Conservation (phyloP, 805 yeast species). For the Wickerhamiella musiphila region DNA sequence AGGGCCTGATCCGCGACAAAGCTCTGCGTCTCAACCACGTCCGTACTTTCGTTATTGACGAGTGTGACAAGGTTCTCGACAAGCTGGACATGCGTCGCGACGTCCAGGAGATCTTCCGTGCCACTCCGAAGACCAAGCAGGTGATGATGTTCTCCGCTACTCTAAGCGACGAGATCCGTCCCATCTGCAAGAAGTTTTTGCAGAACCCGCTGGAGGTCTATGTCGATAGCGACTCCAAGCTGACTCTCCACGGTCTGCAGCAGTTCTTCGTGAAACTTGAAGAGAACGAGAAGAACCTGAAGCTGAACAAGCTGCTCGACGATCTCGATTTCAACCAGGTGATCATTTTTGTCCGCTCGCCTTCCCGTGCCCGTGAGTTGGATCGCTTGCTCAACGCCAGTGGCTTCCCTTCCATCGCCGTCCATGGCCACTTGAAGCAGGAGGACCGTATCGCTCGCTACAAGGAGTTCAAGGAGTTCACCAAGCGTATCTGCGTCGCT, state of each 20-base stretch:
- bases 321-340: conserved; percentile 95
- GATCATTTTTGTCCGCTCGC: conserved; percentile 84
- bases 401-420: conserved; percentile 93
- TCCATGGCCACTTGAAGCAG: conserved; percentile 88
- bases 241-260: conserved; percentile 94
- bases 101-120: conserved; percentile 93
- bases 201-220: conserved; percentile 94
- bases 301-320: conserved; percentile 81
- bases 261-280: conserved; percentile 83
- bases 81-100: conserved; percentile 89
- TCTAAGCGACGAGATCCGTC: conserved; percentile 81
- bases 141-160: conserved; percentile 99
- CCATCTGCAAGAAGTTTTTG: conserved; percentile 94
- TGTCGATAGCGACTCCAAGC: conserved; percentile 94
- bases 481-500: conserved; percentile 95
- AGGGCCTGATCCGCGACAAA: conserved; percentile 85
- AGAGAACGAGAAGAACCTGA: conserved; percentile 86
- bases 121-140: conserved; percentile 95
- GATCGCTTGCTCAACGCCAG: conserved; percentile 77
- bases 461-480: conserved; percentile 91
- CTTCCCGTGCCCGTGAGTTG: conserved; percentile 81
- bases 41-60: conserved; percentile 90
- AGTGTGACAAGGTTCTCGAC: conserved; percentile 96
- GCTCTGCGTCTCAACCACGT: conserved; percentile 70
- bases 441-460: conserved; percentile 96